Base-by-base conservation (phyloP, 129 eudicot species). In the Calendula officinalis region DNA sequence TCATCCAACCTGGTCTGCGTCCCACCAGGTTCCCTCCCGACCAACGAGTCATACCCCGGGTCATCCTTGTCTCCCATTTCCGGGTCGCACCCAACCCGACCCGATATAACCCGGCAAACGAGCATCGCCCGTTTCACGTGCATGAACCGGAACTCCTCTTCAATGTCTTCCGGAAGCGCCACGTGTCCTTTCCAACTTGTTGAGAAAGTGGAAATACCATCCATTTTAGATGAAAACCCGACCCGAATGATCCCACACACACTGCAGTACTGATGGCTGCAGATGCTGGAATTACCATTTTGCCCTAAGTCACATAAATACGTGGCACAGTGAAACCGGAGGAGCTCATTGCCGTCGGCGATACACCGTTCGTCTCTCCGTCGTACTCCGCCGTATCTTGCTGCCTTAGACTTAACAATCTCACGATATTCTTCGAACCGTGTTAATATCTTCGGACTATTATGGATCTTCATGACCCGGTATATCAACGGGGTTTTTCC, bases 321-420 rank as follows among this genome's bases (percentile, higher is more conserved):
- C 13, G 97, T 90, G 17, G 94, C 71, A 36, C 97, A 90, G 73
- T 87, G 82, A 42, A 90, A 90, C 70, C 97, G 80, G 38, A 90
- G 69, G 30, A 82, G 82, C 81, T 90, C 97, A 56, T 90, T 90
- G 3, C 97, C 97, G 66, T 90, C 97, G 27, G 97, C 97, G 4
- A 84, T 58, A 46, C 97, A 90, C 48, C 97, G 74, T 63, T 78
- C 95, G 60, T 87, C 83, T 11, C 79, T 35, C 62, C 62, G 76
- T 9, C 54, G 13, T 3, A 7, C 73, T n/a, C 60, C 87, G 45
- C 73, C 78, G 59, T 71, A 68, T 64, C 66, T 32, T 41, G 73
- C 80, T 3, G 97, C 97, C 49, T 60, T 82, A 0, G 81, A 47
- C 54, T 81, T 90, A 3, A 90, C 95, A 38, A 30, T 36, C 53